Evolutionary conservation across 352 stramenopile species (phyloP).

Genomic region (Globisporangium sylvaticum): DNA sequence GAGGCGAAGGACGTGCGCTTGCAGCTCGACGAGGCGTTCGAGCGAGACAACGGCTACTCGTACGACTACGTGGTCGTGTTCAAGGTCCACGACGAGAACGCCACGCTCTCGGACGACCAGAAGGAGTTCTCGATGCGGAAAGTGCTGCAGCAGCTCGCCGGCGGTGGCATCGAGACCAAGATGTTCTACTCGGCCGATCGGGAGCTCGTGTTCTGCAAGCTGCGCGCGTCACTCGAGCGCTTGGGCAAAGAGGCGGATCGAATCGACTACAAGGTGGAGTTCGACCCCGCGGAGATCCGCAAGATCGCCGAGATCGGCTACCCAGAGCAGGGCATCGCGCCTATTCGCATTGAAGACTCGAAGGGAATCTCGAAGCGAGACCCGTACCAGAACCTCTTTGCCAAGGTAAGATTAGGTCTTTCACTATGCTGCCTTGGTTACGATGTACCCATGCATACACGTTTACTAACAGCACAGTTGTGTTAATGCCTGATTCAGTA

Average conservation of each 20-base stretch:
- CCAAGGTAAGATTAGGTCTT: no score
- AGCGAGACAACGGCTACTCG: slow-evolving; percentile 65
- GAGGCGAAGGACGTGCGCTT: slow-evolving; percentile 62
- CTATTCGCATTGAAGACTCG: slow-evolving; percentile 58
- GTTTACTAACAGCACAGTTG: neutral
- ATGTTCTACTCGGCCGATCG: slow-evolving; percentile 76
- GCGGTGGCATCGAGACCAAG: slow-evolving; percentile 75
- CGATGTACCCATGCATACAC: neutral
- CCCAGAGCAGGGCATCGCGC: slow-evolving; percentile 51
- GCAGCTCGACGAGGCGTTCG: slow-evolving; percentile 57
- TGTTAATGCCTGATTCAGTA: slow-evolving; percentile 22
- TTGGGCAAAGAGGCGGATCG: slow-evolving; percentile 66
- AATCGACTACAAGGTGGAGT: slow-evolving; percentile 80
- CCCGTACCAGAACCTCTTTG: slow-evolving; percentile 69
- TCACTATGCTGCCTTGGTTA: no score
- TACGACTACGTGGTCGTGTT: slow-evolving; percentile 83
- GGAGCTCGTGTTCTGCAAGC: slow-evolving; percentile 74
- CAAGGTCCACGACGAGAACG: slow-evolving; percentile 72
- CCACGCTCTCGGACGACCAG: slow-evolving; percentile 43
- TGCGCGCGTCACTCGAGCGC: slow-evolving; percentile 60
- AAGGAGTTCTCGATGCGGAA: slow-evolving; percentile 72
- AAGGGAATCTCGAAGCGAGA: slow-evolving; percentile 47
- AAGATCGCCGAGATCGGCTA: slow-evolving; percentile 53
- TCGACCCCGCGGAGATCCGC: slow-evolving; percentile 52
- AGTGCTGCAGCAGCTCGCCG: slow-evolving; percentile 61